Conservation (phyloP, 257 asterid genomes). For the Forsythia viridissima region DNA sequence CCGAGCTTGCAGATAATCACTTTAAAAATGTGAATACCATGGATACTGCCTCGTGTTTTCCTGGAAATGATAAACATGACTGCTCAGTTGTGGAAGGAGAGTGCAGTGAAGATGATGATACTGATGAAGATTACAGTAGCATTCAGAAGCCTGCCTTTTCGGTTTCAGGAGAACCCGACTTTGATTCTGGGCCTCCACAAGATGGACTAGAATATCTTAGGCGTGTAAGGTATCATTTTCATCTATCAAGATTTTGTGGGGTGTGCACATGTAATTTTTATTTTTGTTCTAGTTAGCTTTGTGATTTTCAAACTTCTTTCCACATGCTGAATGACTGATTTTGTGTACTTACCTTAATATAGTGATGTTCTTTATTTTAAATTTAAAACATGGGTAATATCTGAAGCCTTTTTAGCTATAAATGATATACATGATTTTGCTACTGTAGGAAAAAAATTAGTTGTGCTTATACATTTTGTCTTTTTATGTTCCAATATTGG, state of each 20-base stretch:
- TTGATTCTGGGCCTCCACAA: constrained; percentile 91
- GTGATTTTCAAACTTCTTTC: not conserved
- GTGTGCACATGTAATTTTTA: constrained; percentile 1
- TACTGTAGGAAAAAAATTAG: not conserved
- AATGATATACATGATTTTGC: not conserved
- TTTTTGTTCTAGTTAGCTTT: constrained; percentile 6
- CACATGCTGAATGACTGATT: not conserved
- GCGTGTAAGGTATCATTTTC: constrained; percentile 80
- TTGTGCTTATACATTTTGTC: not conserved
- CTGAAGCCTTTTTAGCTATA: not conserved
- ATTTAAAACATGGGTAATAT: not conserved
- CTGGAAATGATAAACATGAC: constrained; percentile 37
- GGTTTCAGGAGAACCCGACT: constrained; percentile 87
- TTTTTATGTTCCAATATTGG: too few species aligned
- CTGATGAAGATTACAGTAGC: constrained; percentile 78
- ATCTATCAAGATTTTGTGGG: constrained; percentile 14
- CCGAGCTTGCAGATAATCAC: constrained; percentile 30
- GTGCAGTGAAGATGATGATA: constrained; percentile 51
- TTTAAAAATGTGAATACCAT: constrained; percentile 21
- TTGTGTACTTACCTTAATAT: not conserved
- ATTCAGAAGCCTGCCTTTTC: constrained; percentile 82
- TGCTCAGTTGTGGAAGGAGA: constrained; percentile 46
- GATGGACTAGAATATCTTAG: constrained; percentile 96
- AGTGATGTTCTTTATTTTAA: not conserved
- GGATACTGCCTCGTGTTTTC: constrained; percentile 36